Base-by-base conservation (phyloP, 1,139 yeast species). In the Kazachstania sp. region DNA sequence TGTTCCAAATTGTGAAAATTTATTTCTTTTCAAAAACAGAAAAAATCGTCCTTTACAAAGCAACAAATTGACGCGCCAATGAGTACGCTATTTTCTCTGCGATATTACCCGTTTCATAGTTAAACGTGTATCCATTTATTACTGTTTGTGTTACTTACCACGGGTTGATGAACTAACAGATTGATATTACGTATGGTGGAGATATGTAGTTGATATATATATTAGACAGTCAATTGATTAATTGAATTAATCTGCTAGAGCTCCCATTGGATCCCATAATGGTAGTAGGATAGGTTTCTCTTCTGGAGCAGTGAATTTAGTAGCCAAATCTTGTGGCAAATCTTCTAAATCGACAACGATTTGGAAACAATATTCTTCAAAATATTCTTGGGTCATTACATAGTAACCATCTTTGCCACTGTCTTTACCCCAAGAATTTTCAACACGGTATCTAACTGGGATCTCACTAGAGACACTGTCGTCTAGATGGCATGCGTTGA, bases 211-310 rank as follows among this genome's bases (percentile, higher is more conserved):
- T 32, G 18, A 4, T 15, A 32, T 15, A 15, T 32, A 32, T 32
- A 16, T 32, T 3, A n/a, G n/a, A n/a, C n/a, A n/a, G n/a, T n/a
- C n/a, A n/a, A n/a, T n/a, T n/a, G n/a, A n/a, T n/a, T n/a, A n/a
- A n/a, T n/a, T n/a, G n/a, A n/a, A n/a, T n/a, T 46, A 59, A 13
- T 55, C 46, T 30, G 95, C 95, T 51, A 86, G 71, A 2, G 94
- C 83, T 45, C 95, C 95, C 85, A 86, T 82, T 44, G 95, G 95
- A 61, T 86, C 95, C 73, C 84, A 85, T 49, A 79, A 81, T 41
- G 94, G 94, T 49, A 86, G 72, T 11, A 74, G 75, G 48, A 70
- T 71, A 51, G 77, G 82, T 36, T 76, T 72, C 41, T 63, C 62
- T 5, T 53, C 50, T 35, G 54, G 55, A 1, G 51, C 29, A 2